phyloP scores from a whole-genome alignment of 108 stramenopile species.

The Craspedostauros australis region DNA sequence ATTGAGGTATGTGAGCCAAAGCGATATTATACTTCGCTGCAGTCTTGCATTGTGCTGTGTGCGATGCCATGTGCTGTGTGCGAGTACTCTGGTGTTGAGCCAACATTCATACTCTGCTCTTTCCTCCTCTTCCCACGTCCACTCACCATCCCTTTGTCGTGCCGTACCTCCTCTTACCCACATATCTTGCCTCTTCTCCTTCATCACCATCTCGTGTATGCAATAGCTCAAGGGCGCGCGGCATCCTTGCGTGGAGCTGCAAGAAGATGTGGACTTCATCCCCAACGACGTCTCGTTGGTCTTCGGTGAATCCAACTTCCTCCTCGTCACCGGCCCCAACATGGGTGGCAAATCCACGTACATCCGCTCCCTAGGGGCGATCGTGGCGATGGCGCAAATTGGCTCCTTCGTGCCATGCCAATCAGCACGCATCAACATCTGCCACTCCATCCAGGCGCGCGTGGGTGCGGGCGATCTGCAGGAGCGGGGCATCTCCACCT shows the following conservation, averaged over 20 bases:
- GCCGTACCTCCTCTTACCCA: not conserved
- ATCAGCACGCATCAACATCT: slow-evolving; percentile 81
- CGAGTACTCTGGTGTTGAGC: too few relatives aligned
- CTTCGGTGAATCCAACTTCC: slow-evolving; percentile 63
- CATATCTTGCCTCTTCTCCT: not conserved
- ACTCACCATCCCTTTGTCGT: too few relatives aligned
- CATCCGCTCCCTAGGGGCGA: slow-evolving; percentile 91
- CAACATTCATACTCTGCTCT: too few relatives aligned
- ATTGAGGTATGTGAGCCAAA: slow-evolving; percentile 53
- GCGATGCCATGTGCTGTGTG: too few relatives aligned
- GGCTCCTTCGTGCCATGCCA: slow-evolving; percentile 84
- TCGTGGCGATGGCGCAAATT: slow-evolving; percentile 95
- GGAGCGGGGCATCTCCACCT: slow-evolving; percentile 94
- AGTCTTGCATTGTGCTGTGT: not conserved
- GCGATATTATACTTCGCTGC: too few relatives aligned
- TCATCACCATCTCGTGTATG: not conserved
- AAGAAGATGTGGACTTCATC: slow-evolving; percentile 89
- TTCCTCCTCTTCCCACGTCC: too few relatives aligned
- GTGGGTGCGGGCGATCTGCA: slow-evolving; percentile 96
- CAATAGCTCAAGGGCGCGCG: slow-evolving; percentile 68
- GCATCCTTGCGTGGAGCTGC: slow-evolving; percentile 95
- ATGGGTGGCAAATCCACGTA: slow-evolving; percentile 88
- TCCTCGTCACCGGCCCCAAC: slow-evolving; percentile 96
- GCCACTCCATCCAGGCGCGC: slow-evolving; percentile 87
- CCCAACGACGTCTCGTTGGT: slow-evolving; percentile 87